Evolutionary conservation across 805 yeast species (phyloP).

Genomic region (Yamadazyma olivae): DNA sequence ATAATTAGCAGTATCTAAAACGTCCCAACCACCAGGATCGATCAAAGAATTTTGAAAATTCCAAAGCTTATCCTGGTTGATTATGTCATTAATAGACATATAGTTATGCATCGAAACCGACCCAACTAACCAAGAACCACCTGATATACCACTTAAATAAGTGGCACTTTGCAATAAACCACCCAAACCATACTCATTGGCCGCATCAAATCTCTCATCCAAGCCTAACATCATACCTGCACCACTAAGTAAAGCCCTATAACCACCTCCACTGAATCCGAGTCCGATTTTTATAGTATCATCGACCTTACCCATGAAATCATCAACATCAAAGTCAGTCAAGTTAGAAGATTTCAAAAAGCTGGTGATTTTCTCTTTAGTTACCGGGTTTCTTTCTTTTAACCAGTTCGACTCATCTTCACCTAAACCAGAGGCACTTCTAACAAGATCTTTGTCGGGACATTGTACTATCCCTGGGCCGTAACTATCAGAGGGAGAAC

Average conservation of each 20-base stretch:
- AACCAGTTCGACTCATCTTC: slow-evolving; percentile 53
- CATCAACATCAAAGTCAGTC: slow-evolving; percentile 46
- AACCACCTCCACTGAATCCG: slow-evolving; percentile 63
- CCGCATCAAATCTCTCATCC: slow-evolving; percentile 63
- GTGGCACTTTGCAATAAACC: slow-evolving; percentile 72
- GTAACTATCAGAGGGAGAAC: slow-evolving; percentile 36
- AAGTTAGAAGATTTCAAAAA: slow-evolving; percentile 46
- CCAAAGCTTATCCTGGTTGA: slow-evolving; percentile 32
- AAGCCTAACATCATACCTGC: slow-evolving; percentile 83
- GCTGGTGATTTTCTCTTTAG: slow-evolving; percentile 42
- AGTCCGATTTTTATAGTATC: slow-evolving; percentile 31
- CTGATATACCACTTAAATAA: slow-evolving; percentile 73
- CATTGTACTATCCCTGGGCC: slow-evolving; percentile 59
- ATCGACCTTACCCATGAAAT: slow-evolving; percentile 26
- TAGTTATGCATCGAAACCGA: slow-evolving; percentile 61
- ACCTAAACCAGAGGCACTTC: slow-evolving; percentile 50
- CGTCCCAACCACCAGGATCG: slow-evolving; percentile 58
- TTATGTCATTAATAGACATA: slow-evolving; percentile 43
- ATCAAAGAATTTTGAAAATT: slow-evolving; percentile 61
- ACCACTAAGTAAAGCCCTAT: slow-evolving; percentile 81
- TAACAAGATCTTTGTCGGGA: slow-evolving; percentile 38
- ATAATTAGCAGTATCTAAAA: slow-evolving; percentile 59
- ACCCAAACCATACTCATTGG: slow-evolving; percentile 59
- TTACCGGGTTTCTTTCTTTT: slow-evolving; percentile 40
- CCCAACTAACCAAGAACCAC: slow-evolving; percentile 62